phyloP scores from a whole-genome alignment of 495 filamentous ascomycete species.

The Penicillium fimorum region DNA sequence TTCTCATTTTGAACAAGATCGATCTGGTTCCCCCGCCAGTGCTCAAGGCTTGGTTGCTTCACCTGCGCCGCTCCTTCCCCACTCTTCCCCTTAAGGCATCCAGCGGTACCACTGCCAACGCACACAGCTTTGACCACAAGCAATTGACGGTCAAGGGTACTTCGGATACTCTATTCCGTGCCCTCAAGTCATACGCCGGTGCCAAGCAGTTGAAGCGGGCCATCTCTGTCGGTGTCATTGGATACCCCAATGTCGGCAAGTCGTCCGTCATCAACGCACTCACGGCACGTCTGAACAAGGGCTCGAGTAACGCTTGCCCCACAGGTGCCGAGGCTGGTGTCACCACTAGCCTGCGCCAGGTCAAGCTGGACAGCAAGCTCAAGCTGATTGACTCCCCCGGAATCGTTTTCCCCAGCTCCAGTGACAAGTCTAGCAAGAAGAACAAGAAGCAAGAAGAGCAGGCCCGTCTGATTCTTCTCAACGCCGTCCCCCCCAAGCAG shows the following conservation, averaged over 20 bases:
- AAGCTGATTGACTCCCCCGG: constrained; percentile 94
- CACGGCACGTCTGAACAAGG: constrained; percentile 71
- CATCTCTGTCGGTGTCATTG: constrained; percentile 89
- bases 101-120: constrained; percentile 76
- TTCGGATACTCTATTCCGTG: constrained; percentile 80
- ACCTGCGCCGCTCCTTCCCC: constrained; percentile 88
- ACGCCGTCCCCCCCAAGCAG: constrained; percentile 88
- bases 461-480: constrained; percentile 82
- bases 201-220: constrained; percentile 82
- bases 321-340: constrained; percentile 91
- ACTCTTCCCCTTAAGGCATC: constrained; percentile 89
- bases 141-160: constrained; percentile 84
- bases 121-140: constrained; percentile 89
- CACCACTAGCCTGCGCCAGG: constrained; percentile 80
- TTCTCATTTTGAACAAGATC: constrained; percentile 96
- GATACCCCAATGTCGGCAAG: constrained; percentile 97
- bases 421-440: constrained; percentile 53
- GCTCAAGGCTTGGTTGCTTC: constrained; percentile 77
- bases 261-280: constrained; percentile 96
- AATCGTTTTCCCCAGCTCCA: constrained; percentile 79
- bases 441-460: constrained; percentile 60
- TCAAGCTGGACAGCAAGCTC: constrained; percentile 93
- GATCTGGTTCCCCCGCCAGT: constrained; percentile 82
- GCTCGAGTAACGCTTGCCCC: constrained; percentile 69
- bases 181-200: constrained; percentile 87